Base-by-base conservation (phyloP, 768 basidiomycete genomes). In the Tephrocybe sp. region DNA sequence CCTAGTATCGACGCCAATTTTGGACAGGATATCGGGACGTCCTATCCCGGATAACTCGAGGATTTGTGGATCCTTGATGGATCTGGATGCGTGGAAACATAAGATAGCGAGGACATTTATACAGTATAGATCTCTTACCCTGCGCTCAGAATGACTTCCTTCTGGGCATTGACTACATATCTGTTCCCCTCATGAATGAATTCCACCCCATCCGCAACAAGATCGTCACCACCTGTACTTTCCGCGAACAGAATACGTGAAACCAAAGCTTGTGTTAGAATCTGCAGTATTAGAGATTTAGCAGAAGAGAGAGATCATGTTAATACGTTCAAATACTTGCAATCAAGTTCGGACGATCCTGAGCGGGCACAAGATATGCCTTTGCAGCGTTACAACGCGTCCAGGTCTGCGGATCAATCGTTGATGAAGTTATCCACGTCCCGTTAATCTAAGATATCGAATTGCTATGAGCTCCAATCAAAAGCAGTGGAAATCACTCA, bases 131-230 rank as follows among this genome's bases (percentile, higher is more conserved):
- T 38, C 4, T 11, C 52, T 23, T 57, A 73, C 72, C 74, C 76
- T 4, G 73, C 69, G 40, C 65, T 68, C 2, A 83, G 62, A 43
- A 83, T 73, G 26, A 83, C 79, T 62, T 84, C 82, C 47, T 72
- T 74, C 40, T 59, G 63, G 11, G 75, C 77, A 23, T 67, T 61
- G 26, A 74, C 74, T 4, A 62, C 51, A 51, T 72, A 68, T 4
- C 40, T 58, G 12, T 54, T 51, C 17, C 55, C 67, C 4, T 57
- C 57, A 36, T 65, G 40, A 16, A 68, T 57, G 60, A 80, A 83
- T 47, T 72, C 73, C 11, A 83, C 73, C 5, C 77, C 77, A 4
- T 67, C 71, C 0, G 80, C 81, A 30, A 62, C 58, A 22, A 78
- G 55, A 5, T 61, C 53, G 5, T 56, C 44, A 8, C 19, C 26